phyloP scores from a whole-genome alignment of 371 early-diverging fungal genomes.

The Haplosporangium sp. region DNA sequence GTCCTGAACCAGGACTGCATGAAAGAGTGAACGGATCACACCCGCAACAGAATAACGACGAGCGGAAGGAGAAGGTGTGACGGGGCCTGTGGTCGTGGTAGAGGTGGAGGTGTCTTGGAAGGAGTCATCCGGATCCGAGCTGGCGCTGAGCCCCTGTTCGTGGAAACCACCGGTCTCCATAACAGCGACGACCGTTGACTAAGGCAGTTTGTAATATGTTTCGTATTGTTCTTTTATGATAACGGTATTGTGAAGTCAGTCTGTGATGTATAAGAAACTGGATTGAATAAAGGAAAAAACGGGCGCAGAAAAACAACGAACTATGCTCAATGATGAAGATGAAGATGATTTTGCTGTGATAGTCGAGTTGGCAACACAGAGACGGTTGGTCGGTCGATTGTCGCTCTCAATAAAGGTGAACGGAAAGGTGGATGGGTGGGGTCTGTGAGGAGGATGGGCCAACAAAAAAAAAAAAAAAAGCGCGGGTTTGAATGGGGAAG shows the following conservation, averaged over 20 bases:
- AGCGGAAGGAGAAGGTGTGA: constrained; percentile 16
- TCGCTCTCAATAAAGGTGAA: not conserved
- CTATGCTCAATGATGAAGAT: not conserved
- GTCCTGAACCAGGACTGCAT: constrained; percentile 54
- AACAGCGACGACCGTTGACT: constrained; percentile 18
- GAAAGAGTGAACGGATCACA: constrained; percentile 50
- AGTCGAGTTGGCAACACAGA: too few relatives aligned
- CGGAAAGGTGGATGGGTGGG: not conserved
- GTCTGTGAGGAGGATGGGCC: not conserved
- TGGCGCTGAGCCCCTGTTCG: constrained; percentile 12
- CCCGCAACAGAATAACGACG: constrained; percentile 41
- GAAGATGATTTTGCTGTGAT: too few relatives aligned
- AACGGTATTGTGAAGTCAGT: not conserved
- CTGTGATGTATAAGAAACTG: not conserved
- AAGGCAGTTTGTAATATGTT: constrained; percentile 5
- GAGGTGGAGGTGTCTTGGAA: constrained; percentile 33
- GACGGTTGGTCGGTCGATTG: too few relatives aligned
- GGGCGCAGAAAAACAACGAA: not conserved
- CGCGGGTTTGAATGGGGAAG: not conserved
- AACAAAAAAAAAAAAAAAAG: not conserved
- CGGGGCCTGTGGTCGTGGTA: constrained; percentile 16
- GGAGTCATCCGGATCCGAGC: constrained; percentile 30
- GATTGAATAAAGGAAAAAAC: not conserved
- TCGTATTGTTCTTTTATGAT: not conserved
- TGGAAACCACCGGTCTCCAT: constrained; percentile 36